These are phyloP conservation scores for Blastomyces parvus DNA, from an alignment of 2,329 filamentous ascomycete genomes.

Conservation along the genomic window DNA sequence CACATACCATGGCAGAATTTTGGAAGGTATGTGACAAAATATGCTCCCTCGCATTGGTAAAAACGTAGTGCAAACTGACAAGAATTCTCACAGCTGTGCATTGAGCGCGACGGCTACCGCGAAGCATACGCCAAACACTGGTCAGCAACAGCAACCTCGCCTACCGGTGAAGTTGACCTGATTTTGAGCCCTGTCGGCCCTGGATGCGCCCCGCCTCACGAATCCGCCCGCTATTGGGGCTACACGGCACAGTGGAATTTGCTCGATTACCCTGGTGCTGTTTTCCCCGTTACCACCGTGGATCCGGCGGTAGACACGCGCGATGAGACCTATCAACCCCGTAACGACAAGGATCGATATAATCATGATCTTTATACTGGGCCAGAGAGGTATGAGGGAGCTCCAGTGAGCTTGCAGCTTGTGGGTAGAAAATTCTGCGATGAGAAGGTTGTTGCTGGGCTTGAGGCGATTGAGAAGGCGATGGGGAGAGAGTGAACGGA, in stretches of 20 bases:
- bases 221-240: conserved; percentile 50
- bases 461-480: conserved; percentile 27
- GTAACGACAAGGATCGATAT: conserved; percentile 41
- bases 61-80: not conserved
- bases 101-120: conserved; percentile 25
- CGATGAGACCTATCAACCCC: conserved; percentile 28
- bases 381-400: conserved; percentile 40
- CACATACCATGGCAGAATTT: conserved; percentile 34
- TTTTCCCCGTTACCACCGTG: conserved; percentile 49
- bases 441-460: conserved; percentile 41
- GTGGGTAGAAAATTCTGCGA: conserved; percentile 47
- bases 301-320: conserved; percentile 35
- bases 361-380: conserved; percentile 41
- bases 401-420: conserved; percentile 46
- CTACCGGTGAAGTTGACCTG: conserved; percentile 40
- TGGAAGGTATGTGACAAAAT: conserved; percentile 23
- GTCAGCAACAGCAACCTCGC: conserved; percentile 32
- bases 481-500: conserved; percentile 18
- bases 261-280: conserved; percentile 54
- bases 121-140: conserved; percentile 39
- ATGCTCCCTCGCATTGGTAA: not conserved
- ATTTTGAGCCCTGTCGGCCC: conserved; percentile 53
- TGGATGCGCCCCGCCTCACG: conserved; percentile 45
- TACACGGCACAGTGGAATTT: conserved; percentile 62
- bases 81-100: conserved; percentile 4